Evolutionary conservation across 2,329 filamentous ascomycete genomes (phyloP), one percentile per base, ranked within the genome.

Genomic region (Paramyrothecium roridum): DNA sequence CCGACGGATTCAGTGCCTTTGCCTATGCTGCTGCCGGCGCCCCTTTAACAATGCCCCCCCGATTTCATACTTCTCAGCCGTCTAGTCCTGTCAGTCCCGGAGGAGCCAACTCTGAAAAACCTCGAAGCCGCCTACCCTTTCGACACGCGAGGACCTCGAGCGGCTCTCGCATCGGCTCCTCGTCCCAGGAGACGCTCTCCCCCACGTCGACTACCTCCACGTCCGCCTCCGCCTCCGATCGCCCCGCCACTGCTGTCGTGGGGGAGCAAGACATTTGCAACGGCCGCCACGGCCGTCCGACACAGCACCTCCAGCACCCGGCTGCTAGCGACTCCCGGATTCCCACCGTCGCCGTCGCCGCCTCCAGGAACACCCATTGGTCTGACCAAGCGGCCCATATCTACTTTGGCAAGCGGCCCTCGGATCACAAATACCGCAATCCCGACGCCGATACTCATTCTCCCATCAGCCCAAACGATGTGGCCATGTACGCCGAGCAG

Each of bases 391-490:
- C 37, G 19, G 21, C 37, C 4, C 37, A 43, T 3, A 13, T 43
- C 12, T 43, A 43, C 37, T 43, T 43, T 19, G 37, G 37, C 7
- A 43, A 19, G 16, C 37, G 46, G 17, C 20, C 48, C 11, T 40
- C 49, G 30, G 49, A 40, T 33, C 49, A 19, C 49, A 51, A 51
- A 51, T 51, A 51, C 49, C 49, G 49, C 49, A 51, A 30, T 30
- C 62, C 57, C 55, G 59, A 63, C 55, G 54, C 64, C 52, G 58
- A 60, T 40, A 52, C 60, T 33, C 47, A 48, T 34, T 61, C 57
- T 21, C 56, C 67, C 26, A 53, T 63, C 53, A 67, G 68, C 57
- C 52, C 65, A 45, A 70, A 73, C 66, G 68, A 74, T 74, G 70
- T 67, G 57, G 61, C 65, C 66, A 73, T 76, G 69, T 65, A 65